Evolutionary conservation across 2,329 filamentous ascomycete species (phyloP), one percentile per base, ranked within the genome.

Genomic region (Clarireedia homoeocarpa): DNA sequence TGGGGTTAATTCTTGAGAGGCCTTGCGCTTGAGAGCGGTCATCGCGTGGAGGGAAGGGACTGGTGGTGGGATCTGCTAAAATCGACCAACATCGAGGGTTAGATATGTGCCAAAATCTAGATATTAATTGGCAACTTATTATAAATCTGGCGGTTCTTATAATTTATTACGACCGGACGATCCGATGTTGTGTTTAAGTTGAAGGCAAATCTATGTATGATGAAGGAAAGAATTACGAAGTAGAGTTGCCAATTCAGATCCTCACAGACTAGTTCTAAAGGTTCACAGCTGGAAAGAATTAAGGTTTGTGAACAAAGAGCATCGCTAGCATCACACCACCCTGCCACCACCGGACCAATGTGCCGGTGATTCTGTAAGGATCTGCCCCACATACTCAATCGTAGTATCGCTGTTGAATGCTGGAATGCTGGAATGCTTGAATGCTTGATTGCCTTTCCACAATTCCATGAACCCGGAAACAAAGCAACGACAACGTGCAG

Each of bases 11-110:
- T 66, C 53, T 34, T 62, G 51, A 12, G 51, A 38, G 27, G 65
- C 64, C 59, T 63, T 66, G 40, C 65, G 58, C 56, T 67, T 67
- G 47, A 49, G 56, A 51, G 46, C 49, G 53, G 46, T 55, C 53
- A 55, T 55, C 36, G 30, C 53, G 53, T 30, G 27, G 20, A 50
- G 30, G n/a, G 24, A 23, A 17, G 40, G 20, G 15, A 50, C 45
- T 39, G 30, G 14, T 23, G 20, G 34, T 14, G 27, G 26, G 6
- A 20, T 24, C 44, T 36, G 34, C 52, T 50, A 17, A 34, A 20
- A 30, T 39, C 12, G 17, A 23, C 24, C 52, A 50, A 50, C 53
- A 55, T 55, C 17, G 47, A 55, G 52, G 17, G 5, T n/a, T 26
- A 50, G 9, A 34, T 36, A 9, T 4, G 24, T 12, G 12, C 7